A percentile compares a stretch with the other conserved stretches of the same genome.
phyloP scores from a whole-genome alignment of 306 rosid species.

The Trifolium dubium region DNA sequence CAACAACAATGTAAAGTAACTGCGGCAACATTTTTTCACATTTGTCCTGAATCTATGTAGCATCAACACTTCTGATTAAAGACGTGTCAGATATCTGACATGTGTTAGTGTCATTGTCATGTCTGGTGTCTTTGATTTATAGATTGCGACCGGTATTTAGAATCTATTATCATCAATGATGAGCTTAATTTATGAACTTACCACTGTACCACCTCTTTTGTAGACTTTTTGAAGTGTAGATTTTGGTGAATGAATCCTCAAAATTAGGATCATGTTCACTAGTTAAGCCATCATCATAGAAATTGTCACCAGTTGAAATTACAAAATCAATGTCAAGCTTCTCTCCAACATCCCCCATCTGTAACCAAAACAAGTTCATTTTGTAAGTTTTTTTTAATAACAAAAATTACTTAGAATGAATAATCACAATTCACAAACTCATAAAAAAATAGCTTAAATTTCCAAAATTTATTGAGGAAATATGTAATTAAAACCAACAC shows the following conservation, averaged over 20 bases:
- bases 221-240: conserved; percentile 55
- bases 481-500: background rate
- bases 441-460: background rate
- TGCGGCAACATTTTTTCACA: background rate
- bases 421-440: background rate
- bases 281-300: conserved; percentile 60
- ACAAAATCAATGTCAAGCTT: conserved; percentile 61
- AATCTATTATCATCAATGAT: background rate
- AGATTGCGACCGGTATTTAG: background rate
- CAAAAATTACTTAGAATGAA: background rate
- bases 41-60: background rate
- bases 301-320: conserved; percentile 63
- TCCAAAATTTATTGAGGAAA: background rate
- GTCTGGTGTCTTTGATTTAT: background rate
- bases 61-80: background rate
- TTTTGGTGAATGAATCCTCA: conserved; percentile 55
- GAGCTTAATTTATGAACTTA: conserved; percentile 41
- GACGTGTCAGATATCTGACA: background rate
- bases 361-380: conserved; percentile 4
- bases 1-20: background rate
- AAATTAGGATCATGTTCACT: conserved; percentile 43
- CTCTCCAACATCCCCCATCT: conserved; percentile 62
- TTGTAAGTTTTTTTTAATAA: background rate
- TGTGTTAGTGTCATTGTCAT: background rate
- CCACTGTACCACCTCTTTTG: conserved; percentile 65